Evolutionary conservation across 768 basidiomycete genomes (phyloP), one percentile per base, ranked within the genome.

Genomic region (Auriscalpium orientale): DNA sequence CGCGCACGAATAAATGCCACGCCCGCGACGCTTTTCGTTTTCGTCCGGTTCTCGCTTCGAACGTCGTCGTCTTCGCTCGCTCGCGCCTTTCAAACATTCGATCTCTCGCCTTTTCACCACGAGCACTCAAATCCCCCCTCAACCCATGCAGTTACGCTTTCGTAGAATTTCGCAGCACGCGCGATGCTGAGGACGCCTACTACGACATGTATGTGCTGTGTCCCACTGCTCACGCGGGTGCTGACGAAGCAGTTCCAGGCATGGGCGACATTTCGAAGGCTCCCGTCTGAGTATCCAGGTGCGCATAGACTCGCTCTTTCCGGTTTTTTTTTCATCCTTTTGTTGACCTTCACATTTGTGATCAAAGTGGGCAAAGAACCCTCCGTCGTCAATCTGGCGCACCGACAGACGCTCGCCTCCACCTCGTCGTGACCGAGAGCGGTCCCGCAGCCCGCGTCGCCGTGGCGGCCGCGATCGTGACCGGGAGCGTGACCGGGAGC

Each of bases 121-220:
- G 69, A 74, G 75, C 80, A 78, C 83, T 84, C 83, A 82, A 83
- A 76, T 64, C 72, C 58, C 62, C 63, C 60, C 64, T 67, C 72
- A 69, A 68, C 66, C 64, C 64, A 71, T 76, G 76, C 76, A 90
- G 89, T 75, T 91, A 89, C 70, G 89, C 89, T 56, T 91, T 91
- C 70, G 83, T 91, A 67, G 89, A 91, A 69, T 91, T 90, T 66
- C 83, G 86, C 67, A 82, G 81, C 65, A 77, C 79, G 49, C 82
- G 85, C 44, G 87, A 90, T 65, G 89, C 89, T 18, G 89, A 90
- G 65, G 87, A 89, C 61, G 88, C 89, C 33, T 90, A 89, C 70
- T 82, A 87, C 66, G 87, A 89, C 57, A 90, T 91, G 89, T 90
- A 68, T 58, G 85, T 72, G 40, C 3, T 21, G 21, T 54, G 22